Conservation (phyloP, 192 early-diverging fungal species). For the Coemansia sp. region DNA sequence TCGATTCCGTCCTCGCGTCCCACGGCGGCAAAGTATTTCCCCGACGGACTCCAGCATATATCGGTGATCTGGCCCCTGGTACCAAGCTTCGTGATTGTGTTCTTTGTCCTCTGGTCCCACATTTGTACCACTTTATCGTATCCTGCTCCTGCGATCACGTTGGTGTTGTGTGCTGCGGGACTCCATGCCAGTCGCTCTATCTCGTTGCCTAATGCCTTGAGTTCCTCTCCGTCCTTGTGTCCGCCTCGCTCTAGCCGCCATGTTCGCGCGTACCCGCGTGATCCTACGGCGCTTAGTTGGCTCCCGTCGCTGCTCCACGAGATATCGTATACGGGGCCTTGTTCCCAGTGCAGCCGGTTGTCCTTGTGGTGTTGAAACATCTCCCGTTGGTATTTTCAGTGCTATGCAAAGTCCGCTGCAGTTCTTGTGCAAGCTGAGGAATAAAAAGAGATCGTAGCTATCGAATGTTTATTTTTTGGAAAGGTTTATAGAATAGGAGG, state of each 20-base stretch:
- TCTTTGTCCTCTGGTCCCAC: conserved; percentile 35
- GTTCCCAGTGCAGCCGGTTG: conserved; percentile 47
- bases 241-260: conserved; percentile 49
- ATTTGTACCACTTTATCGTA: conserved; percentile 38
- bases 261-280: conserved; percentile 33
- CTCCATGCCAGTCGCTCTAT: conserved; percentile 48
- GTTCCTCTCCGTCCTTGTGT: conserved; percentile 53
- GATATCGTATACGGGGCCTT: conserved; percentile 39
- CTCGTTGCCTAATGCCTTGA: conserved; percentile 21
- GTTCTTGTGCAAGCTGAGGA: no score
- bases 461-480: no score
- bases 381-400: neutral
- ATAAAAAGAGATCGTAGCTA: no score
- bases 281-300: conserved; percentile 35
- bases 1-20: conserved; percentile 37
- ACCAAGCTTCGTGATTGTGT: conserved; percentile 8
- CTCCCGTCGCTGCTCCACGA: conserved; percentile 55
- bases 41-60: conserved; percentile 40
- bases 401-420: no score
- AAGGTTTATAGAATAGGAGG: no score
- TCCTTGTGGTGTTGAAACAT: conserved; percentile 27
- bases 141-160: conserved; percentile 32
- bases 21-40: conserved; percentile 29
- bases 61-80: conserved; percentile 26
- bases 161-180: conserved; percentile 12